Conservation (phyloP, 192 early-diverging fungal genomes). For the Allomyces macrogynus region DNA sequence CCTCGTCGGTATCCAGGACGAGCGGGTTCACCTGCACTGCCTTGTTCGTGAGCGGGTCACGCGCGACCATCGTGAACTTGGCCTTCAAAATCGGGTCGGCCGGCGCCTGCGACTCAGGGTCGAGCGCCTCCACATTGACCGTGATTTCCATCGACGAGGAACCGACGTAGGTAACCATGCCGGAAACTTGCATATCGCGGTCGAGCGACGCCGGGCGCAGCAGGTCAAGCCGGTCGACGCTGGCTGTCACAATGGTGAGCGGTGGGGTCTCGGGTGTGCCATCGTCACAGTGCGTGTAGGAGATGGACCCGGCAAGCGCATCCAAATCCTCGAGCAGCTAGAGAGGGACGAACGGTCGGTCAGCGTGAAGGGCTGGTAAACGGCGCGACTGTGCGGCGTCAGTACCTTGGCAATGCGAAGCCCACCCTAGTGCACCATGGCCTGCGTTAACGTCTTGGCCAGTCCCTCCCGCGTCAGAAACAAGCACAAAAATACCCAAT, state of each 20-base stretch:
- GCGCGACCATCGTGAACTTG: conserved; percentile 75
- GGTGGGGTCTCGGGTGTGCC: conserved; percentile 13
- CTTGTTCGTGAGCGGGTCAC: conserved; percentile 46
- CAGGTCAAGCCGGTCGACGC: conserved; percentile 71
- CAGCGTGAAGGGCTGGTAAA: too few species aligned
- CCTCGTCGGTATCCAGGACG: conserved; percentile 46
- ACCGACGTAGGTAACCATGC: conserved; percentile 68
- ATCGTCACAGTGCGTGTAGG: conserved; percentile 53
- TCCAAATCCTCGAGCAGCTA: conserved; percentile 29
- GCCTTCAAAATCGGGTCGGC: conserved; percentile 45
- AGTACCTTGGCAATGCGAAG: not conserved
- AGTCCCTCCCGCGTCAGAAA: too few species aligned
- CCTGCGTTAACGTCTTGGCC: too few species aligned
- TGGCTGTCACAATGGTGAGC: conserved; percentile 64
- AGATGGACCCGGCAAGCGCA: conserved; percentile 54
- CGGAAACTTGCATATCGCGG: conserved; percentile 53
- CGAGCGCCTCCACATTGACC: conserved; percentile 41
- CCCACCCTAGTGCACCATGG: too few species aligned
- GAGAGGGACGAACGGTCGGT: too few species aligned
- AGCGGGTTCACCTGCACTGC: conserved; percentile 54
- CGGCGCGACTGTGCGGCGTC: too few species aligned
- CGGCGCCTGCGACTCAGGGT: conserved; percentile 7
- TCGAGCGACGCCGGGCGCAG: conserved; percentile 34
- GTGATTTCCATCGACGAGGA: conserved; percentile 72
- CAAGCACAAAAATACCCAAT: too few species aligned